Conservation (phyloP, 768 basidiomycete species). For the Xerocomellus chrysenteron region DNA sequence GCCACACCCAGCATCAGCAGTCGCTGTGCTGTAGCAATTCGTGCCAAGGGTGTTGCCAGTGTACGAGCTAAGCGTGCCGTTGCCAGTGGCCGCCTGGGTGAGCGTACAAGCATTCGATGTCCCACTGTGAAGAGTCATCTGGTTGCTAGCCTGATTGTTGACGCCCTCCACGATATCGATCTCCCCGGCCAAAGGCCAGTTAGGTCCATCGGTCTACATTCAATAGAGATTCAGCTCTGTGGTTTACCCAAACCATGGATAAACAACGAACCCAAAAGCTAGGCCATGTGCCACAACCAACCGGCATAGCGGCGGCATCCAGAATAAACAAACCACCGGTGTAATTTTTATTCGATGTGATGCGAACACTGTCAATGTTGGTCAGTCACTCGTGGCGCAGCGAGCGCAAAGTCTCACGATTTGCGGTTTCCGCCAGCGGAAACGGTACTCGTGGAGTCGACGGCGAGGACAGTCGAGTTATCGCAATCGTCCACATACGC, state of each 20-base stretch:
- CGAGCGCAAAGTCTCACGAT: conserved; percentile 36
- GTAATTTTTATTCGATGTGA: conserved; percentile 61
- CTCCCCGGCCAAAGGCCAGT: conserved; percentile 58
- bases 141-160: conserved; percentile 55
- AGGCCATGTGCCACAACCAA: conserved; percentile 63
- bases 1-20: conserved; percentile 49
- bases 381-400: background rate
- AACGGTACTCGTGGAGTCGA: conserved; percentile 55
- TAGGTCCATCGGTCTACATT: conserved; percentile 43
- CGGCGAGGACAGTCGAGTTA: conserved; percentile 57
- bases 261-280: conserved; percentile 49
- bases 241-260: background rate
- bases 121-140: conserved; percentile 64
- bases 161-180: conserved; percentile 79
- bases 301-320: conserved; percentile 69
- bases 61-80: conserved; percentile 12
- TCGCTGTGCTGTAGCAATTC: conserved; percentile 41
- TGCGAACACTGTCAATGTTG: conserved; percentile 52
- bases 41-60: conserved; percentile 24
- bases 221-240: background rate
- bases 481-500: conserved; percentile 58
- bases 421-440: conserved; percentile 52
- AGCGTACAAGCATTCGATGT: conserved; percentile 38
- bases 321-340: conserved; percentile 72
- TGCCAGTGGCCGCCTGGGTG: background rate